Conservation (phyloP, 331 rosid genomes). For the Arachis monticola region DNA sequence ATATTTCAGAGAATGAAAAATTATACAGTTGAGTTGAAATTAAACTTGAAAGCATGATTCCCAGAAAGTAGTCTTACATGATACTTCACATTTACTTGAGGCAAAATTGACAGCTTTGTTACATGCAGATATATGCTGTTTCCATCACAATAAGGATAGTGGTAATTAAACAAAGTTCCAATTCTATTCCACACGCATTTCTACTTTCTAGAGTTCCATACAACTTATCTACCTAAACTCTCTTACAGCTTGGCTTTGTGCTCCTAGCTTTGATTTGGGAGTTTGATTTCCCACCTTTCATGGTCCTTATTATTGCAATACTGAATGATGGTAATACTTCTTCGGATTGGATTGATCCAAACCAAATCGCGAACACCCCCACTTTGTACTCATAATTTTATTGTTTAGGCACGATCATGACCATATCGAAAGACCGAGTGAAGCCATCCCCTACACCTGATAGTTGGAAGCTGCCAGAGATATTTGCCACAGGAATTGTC, state of each 20-base stretch:
- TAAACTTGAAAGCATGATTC: slow-evolving; percentile 1
- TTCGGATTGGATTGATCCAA: no score
- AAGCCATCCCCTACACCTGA: slow-evolving; percentile 88
- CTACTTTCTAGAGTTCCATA: slow-evolving; percentile 19
- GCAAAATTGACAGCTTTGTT: slow-evolving; percentile 32
- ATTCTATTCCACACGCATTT: neutral
- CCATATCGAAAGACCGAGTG: slow-evolving; percentile 84
- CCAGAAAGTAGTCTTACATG: slow-evolving; percentile 1
- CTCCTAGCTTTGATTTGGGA: slow-evolving; percentile 82
- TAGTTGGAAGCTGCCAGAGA: slow-evolving; percentile 95
- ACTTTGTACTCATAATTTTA: no score
- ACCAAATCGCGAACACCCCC: no score
- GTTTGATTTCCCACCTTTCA: slow-evolving; percentile 87
- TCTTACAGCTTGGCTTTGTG: slow-evolving; percentile 77
- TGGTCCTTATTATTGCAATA: slow-evolving; percentile 84
- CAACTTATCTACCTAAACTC: slow-evolving; percentile 34
- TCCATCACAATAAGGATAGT: slow-evolving; percentile 83
- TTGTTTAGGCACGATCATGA: slow-evolving; percentile 64
- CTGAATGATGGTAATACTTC: slow-evolving; percentile 67
- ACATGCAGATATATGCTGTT: slow-evolving; percentile 74
- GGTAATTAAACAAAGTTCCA: slow-evolving; percentile 48
- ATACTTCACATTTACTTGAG: slow-evolving; percentile 24
- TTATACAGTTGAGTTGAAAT: slow-evolving; percentile 62
- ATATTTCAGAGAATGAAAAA: slow-evolving; percentile 95
- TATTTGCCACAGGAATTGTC: slow-evolving; percentile 83